Base-by-base conservation (phyloP, 208 protist species). In the Leishmania mexicana region DNA sequence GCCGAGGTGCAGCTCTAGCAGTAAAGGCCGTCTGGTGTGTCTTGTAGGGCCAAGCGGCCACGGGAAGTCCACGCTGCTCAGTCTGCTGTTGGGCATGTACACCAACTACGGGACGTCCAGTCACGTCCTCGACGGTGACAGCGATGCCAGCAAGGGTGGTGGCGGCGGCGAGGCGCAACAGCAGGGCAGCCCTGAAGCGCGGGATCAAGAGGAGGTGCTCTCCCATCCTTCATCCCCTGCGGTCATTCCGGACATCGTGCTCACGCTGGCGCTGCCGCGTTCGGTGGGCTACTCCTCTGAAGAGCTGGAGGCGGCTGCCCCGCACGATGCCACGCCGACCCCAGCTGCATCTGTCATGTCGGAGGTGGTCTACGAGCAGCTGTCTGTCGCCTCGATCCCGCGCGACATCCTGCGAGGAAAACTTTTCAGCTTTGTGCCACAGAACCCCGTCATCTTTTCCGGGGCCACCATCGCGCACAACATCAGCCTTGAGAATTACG, bases 391-490 rank as follows among this genome's bases (percentile, higher is more conserved):
- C 58, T 82, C 71, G 3, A 86, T 96, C 28, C 86, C 88, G 2
- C 81, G 79, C 19, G 64, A 76, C 31, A 79, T 87, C 13, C 85
- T 96, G 58, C 91, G 93, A 11, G 83, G 83, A 28, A 57, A 57
- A 13, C 72, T 96, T 0, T 96, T 96, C 71, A 89, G 89, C 64
- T 95, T 90, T 64, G 90, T 96, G 28, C 93, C 93, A 35, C 93
- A 96, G 88, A 85, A 31, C 65, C 85, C 93, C 13, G 87, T 87
- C 31, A 83, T 96, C 60, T 92, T 96, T 64, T 71, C 85, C 24
- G 91, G 90, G 31, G 87, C 93, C 74, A 92, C 93, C 40, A 92
- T 96, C 80, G 93, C 91, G 24, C 91, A 96, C 79, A 96, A 96
- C 83, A 88, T 96, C 58, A 91, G 90, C 79, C 83, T 96, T n/a